A percentile compares a stretch with the other conserved stretches of the same genome.
These are phyloP conservation scores for Cryphonectria parasitica DNA, from an alignment of 2,329 filamentous ascomycete genomes.

Conservation along the genomic window DNA sequence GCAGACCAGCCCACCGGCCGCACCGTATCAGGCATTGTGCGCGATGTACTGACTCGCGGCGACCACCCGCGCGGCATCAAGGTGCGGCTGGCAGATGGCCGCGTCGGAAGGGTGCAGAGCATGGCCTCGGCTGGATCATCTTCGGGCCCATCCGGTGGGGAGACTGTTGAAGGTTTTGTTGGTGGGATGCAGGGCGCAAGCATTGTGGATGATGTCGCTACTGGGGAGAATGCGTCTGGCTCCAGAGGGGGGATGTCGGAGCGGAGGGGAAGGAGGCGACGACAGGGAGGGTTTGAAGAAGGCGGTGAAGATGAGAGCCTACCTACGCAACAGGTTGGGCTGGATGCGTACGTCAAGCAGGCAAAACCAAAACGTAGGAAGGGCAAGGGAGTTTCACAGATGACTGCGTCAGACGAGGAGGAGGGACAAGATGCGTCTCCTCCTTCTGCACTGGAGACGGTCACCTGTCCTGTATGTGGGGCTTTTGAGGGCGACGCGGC, in stretches of 20 bases:
- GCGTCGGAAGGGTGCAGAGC: conserved; percentile 74
- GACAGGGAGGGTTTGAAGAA: conserved; percentile 31
- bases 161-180: neutral
- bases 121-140: conserved; percentile 44
- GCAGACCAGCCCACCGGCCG: conserved; percentile 74
- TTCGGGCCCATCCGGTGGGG: neutral
- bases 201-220: neutral
- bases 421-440: neutral
- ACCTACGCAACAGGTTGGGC: conserved; percentile 49
- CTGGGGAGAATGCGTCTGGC: neutral
- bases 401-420: neutral
- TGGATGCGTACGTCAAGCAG: conserved; percentile 55
- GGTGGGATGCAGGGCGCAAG: neutral
- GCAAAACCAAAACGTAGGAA: conserved; percentile 35
- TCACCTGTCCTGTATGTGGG: conserved; percentile 67
- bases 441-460: conserved; percentile 23
- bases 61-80: conserved; percentile 82
- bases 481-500: conserved; percentile 69
- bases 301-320: conserved; percentile 41
- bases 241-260: neutral
- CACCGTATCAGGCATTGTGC: conserved; percentile 69
- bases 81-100: conserved; percentile 71
- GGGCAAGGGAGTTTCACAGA: conserved; percentile 33
- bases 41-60: conserved; percentile 70
- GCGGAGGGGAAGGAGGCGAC: conserved; percentile 16